These are phyloP conservation scores for Nicotiana obtusifolia DNA, from an alignment of 257 asterid species.

Conservation along the genomic window DNA sequence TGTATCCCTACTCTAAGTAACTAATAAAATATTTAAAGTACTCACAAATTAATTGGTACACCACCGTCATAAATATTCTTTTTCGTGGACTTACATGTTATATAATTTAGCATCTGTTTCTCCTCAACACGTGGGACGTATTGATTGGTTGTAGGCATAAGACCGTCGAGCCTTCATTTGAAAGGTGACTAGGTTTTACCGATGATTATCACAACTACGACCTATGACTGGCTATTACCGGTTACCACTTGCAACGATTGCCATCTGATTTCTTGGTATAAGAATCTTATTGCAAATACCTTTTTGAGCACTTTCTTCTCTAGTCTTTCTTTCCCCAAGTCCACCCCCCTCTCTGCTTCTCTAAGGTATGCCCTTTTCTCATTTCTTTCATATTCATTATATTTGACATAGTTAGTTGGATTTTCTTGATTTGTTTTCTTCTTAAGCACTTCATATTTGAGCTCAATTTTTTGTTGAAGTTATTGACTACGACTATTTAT, in stretches of 20 bases:
- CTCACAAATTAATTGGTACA: no score
- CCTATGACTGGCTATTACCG: not conserved
- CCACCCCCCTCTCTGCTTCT: not conserved
- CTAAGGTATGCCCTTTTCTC: not conserved
- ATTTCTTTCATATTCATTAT: not conserved
- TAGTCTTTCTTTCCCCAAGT: not conserved
- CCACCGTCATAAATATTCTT: no score
- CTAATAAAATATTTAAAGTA: no score
- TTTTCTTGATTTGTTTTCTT: not conserved
- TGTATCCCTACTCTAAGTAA: no score
- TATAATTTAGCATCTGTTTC: not conserved
- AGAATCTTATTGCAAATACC: not conserved
- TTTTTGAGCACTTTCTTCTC: not conserved
- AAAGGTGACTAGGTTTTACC: not conserved
- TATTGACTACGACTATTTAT: not conserved
- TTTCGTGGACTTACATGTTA: no score
- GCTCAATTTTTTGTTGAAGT: not conserved
- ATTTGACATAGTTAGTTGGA: not conserved
- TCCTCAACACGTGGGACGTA: not conserved
- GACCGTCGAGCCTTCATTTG: not conserved
- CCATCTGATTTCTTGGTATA: not conserved
- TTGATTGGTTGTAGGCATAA: not conserved
- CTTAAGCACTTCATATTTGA: not conserved
- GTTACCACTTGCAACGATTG: not conserved
- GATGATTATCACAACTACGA: not conserved